Percentiles rank a stretch among this genome's conserved stretches.
phyloP scores from a whole-genome alignment of 176 grass and related monocot species.

The Hordeum vulgare region MorexV3_pseudomolecules_assembly NC_058522.1:5008065-5008564 shows the following conservation, averaged over 20 bases:
- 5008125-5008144: constrained; percentile 6
- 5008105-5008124: not conserved
- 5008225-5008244: not conserved
- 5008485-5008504: constrained; percentile 50
- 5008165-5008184: not conserved
- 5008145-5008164: constrained; percentile 1
- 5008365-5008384: constrained; percentile 63
- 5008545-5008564: not conserved
- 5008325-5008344: constrained; percentile 47
- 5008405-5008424: constrained; percentile 78
- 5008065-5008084: constrained; percentile 11
- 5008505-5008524: not conserved
- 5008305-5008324: constrained; percentile 44
- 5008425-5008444: constrained; percentile 70
- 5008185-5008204: constrained; percentile 10
- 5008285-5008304: constrained; percentile 28
- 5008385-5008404: constrained; percentile 61
- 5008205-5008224: constrained; percentile 26
- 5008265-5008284: not conserved
- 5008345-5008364: constrained; percentile 54
- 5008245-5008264: not conserved
- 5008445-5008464: constrained; percentile 76
- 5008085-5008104: not conserved
- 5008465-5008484: constrained; percentile 84
- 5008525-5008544: not conserved